Percentiles rank a stretch among this genome's conserved stretches.
phyloP scores from a whole-genome alignment of 495 filamentous ascomycete species.

The Aspergillus affinis region DNA sequence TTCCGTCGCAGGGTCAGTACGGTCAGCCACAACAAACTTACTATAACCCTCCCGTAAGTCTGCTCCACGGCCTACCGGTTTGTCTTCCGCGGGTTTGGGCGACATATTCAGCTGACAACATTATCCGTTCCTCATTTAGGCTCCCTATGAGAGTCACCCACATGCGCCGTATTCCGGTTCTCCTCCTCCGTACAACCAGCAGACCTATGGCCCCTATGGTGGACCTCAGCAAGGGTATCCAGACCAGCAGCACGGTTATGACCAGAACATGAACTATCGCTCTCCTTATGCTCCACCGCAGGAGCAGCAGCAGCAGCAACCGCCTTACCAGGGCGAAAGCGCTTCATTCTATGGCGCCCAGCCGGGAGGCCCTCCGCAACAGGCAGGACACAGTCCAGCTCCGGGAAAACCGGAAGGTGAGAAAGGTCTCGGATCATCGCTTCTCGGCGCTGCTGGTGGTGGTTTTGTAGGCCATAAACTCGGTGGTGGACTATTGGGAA shows the following conservation, averaged over 20 bases:
- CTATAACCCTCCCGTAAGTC: conserved; percentile 29
- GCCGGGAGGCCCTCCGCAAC: conserved; percentile 13
- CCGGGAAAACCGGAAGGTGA: conserved; percentile 33
- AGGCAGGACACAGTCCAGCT: conserved; percentile 18
- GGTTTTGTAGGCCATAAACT: conserved; percentile 44
- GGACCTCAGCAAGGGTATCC: conserved; percentile 20
- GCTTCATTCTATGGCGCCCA: conserved; percentile 25
- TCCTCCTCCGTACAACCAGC: conserved; percentile 23
- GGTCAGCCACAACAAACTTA: conserved; percentile 30
- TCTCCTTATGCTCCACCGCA: conserved; percentile 35
- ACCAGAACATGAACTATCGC: conserved; percentile 18
- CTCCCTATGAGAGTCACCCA: conserved; percentile 24
- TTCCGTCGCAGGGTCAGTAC: conserved; percentile 24
- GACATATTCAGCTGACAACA: background rate
- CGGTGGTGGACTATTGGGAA: conserved; percentile 40
- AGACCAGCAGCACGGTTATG: conserved; percentile 18
- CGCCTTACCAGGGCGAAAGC: conserved; percentile 26
- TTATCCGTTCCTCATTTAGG: conserved; percentile 16
- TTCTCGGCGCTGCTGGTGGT: conserved; percentile 45
- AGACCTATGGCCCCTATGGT: conserved; percentile 22
- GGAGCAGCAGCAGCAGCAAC: conserved; percentile 25
- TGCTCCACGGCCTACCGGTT: background rate
- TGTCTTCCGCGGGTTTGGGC: background rate
- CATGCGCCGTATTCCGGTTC: conserved; percentile 17
- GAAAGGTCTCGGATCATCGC: conserved; percentile 42